Conservation (phyloP, 2,329 filamentous ascomycete species). For the Fusarium palustre region DNA sequence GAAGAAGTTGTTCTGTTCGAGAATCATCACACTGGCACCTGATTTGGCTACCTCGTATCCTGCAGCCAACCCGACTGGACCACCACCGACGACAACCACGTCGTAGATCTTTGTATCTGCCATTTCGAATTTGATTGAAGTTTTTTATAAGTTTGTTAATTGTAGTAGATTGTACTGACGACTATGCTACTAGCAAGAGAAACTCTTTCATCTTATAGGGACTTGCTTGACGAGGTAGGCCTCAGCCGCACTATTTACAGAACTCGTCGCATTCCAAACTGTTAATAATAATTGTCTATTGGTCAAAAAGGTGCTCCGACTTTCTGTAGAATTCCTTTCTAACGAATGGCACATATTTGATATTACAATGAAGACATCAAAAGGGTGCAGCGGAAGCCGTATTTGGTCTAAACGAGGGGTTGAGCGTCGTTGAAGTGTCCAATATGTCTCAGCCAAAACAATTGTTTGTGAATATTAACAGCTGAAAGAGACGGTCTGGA, state of each 20-base stretch:
- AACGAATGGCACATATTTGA: not conserved
- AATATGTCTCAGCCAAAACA: not conserved
- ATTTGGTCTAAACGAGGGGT: not conserved
- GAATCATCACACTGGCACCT: constrained; percentile 19
- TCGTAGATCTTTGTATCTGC: constrained; percentile 5
- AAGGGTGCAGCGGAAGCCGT: not conserved
- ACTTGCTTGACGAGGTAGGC: rapidly evolving
- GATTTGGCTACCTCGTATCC: constrained; percentile 33
- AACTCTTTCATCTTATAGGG: not conserved
- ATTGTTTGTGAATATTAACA: not conserved
- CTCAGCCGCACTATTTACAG: constrained; percentile 1
- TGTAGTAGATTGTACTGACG: not conserved
- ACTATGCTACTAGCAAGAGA: not conserved
- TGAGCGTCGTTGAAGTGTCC: not conserved
- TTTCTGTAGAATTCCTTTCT: not conserved
- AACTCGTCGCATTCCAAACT: not conserved
- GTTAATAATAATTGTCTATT: not conserved
- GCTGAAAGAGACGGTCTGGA: not conserved
- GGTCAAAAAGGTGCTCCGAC: not conserved
- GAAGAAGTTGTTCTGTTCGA: constrained; percentile 34
- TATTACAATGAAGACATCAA: rapidly evolving
- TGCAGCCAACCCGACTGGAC: constrained; percentile 26
- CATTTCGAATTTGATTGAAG: not conserved
- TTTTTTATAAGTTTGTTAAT: not conserved
- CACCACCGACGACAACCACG: constrained; percentile 25